Evolutionary conservation across 805 yeast species (phyloP), one percentile per base, ranked within the genome.

Genomic region (Metschnikowia continentalis): DNA sequence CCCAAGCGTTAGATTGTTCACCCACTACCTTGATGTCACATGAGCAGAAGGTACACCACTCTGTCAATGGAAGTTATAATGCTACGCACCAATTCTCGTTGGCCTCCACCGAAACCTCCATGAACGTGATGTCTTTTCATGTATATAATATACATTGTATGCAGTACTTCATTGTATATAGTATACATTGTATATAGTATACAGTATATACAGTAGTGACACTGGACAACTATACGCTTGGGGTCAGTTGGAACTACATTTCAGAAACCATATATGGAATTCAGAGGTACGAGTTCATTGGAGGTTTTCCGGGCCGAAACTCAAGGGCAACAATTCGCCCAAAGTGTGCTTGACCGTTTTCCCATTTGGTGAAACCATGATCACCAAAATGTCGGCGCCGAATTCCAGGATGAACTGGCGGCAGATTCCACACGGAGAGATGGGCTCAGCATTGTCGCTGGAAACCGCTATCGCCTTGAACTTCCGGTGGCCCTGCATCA

Each of bases 341-440:
- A 89, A 65, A 3, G 81, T 72, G 65, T 74, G 75, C 57, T 74
- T 67, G 37, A 74, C 66, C 20, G 39, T 42, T 54, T 65, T 60
- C 0, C 86, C 89, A 49, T 78, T 77, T 0, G 63, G 65, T 43
- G 81, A 77, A 62, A 83, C 86, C 94, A 92, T 85, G 63, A 78
- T 81, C 2, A 92, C 68, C 0, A 88, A 86, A 26, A 81, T 62
- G 6, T 77, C 72, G 6, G 65, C 61, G 0, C 83, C 80, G 66
- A 91, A 92, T 66, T 92, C 99, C 36, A 96, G 75, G 32, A 92
- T 81, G 49, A 86, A 80, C 67, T 92, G 99, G 48, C 99, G 76
- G 62, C 99, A 92, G 35, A 94, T 84, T 3, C 99, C 99, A 66
- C 99, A 92, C 0, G 99, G 99, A 8, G 91, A 75, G 10, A 87